phyloP scores from a whole-genome alignment of 1,139 yeast species.

The Blastobotrys illinoisensis region DNA sequence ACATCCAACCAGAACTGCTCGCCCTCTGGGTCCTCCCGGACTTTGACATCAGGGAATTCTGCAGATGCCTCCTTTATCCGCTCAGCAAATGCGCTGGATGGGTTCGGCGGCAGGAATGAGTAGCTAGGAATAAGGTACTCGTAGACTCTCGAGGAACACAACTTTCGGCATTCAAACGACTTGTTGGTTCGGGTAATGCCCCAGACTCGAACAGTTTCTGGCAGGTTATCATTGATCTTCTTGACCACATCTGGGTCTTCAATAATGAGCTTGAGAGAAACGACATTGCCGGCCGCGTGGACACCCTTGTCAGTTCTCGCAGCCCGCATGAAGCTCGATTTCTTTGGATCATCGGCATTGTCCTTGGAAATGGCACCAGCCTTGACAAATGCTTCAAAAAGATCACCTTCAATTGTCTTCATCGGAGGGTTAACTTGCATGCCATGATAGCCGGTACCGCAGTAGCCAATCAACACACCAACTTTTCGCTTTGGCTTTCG shows the following conservation, averaged over 20 bases:
- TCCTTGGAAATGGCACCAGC: slow-evolving; percentile 91
- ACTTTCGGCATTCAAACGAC: slow-evolving; percentile 88
- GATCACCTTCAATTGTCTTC: slow-evolving; percentile 86
- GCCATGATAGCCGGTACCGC: slow-evolving; percentile 98
- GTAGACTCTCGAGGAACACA: slow-evolving; percentile 91
- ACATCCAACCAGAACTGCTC: slow-evolving; percentile 65
- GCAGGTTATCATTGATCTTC: slow-evolving; percentile 68
- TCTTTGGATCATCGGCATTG: slow-evolving; percentile 84
- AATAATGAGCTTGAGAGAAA: slow-evolving; percentile 79
- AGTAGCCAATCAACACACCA: slow-evolving; percentile 90
- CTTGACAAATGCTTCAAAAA: slow-evolving; percentile 75
- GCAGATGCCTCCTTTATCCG: slow-evolving; percentile 50
- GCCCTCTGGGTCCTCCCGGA: slow-evolving; percentile 64
- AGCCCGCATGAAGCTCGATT: slow-evolving; percentile 88
- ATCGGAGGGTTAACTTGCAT: slow-evolving; percentile 93
- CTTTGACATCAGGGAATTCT: slow-evolving; percentile 49
- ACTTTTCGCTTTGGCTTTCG: slow-evolving; percentile 80
- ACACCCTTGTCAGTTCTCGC: slow-evolving; percentile 99
- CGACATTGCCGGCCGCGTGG: slow-evolving; percentile 96
- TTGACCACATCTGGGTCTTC: slow-evolving; percentile 76
- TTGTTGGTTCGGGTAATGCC: slow-evolving; percentile 86
- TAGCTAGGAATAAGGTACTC: slow-evolving; percentile 92
- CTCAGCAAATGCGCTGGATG: slow-evolving; percentile 56
- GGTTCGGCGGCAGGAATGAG: slow-evolving; percentile 86
- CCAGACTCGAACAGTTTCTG: slow-evolving; percentile 88